These are phyloP conservation scores for Gentiana dahurica DNA, from an alignment of 257 asterid species.

Conservation along the genomic window DNA sequence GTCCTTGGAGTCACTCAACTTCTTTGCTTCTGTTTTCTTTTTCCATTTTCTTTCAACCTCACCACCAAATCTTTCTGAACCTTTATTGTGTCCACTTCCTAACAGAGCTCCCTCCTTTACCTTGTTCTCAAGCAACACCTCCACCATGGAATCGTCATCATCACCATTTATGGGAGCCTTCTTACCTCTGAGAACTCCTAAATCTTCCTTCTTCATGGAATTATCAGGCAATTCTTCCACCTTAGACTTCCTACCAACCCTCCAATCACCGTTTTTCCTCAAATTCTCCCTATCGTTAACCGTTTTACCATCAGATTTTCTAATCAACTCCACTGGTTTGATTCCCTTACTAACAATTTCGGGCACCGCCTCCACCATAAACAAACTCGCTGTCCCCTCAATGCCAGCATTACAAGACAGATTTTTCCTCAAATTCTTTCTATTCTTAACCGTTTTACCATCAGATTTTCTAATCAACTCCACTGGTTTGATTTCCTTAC, in stretches of 20 bases:
- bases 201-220: constrained; percentile 10
- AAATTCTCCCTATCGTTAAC: neutral
- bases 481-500: no score
- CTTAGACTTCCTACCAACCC: constrained; percentile 1
- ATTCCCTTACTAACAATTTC: no score
- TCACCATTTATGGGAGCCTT: neutral
- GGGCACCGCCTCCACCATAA: no score
- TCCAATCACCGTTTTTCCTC: neutral
- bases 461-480: neutral
- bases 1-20: neutral
- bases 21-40: neutral
- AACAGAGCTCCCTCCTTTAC: constrained; percentile 11
- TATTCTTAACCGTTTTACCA: neutral
- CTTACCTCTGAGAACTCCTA: constrained; percentile 9
- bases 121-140: constrained; percentile 10
- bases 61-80: constrained; percentile 9
- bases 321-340: no score
- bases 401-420: no score
- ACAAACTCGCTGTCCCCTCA: no score
- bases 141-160: constrained; percentile 6
- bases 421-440: neutral
- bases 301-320: neutral
- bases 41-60: constrained; percentile 1
- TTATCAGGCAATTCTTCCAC: constrained; percentile 12
- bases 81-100: constrained; percentile 10